These are phyloP conservation scores for baker's yeast (Saccharomyces cerevisiae) DNA, from an alignment of 805 yeast genomes.

Conservation along the genomic window DNA sequence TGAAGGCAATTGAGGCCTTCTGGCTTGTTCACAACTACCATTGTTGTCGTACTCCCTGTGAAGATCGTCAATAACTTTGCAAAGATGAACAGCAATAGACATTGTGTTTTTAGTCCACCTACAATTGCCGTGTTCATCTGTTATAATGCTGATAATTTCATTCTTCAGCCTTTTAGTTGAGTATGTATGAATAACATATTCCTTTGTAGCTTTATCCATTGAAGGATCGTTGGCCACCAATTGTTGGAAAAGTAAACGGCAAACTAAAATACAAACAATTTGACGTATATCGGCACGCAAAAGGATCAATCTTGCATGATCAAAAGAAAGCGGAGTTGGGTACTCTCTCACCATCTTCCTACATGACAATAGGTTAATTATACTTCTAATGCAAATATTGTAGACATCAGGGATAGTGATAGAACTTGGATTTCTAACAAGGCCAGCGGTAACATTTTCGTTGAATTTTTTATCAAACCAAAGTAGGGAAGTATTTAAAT, in stretches of 20 bases:
- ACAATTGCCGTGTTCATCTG: conserved; percentile 78
- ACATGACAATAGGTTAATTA: conserved; percentile 61
- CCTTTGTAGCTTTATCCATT: conserved; percentile 27
- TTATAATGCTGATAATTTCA: conserved; percentile 69
- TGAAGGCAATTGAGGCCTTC: conserved; percentile 14
- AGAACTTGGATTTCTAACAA: conserved; percentile 5
- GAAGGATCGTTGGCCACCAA: conserved; percentile 36
- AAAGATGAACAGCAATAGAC: conserved; percentile 52
- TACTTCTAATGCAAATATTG: conserved; percentile 41
- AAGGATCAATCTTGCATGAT: conserved; percentile 67
- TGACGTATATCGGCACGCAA: conserved; percentile 82
- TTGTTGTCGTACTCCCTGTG: conserved; percentile 18
- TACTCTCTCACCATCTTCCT: conserved; percentile 74
- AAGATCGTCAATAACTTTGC: conserved; percentile 26
- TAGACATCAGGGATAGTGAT: conserved; percentile 26
- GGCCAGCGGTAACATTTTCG: conserved; percentile 18
- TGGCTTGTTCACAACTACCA: background rate
- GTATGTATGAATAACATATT: conserved; percentile 31
- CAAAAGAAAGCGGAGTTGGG: conserved; percentile 78
- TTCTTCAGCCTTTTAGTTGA: conserved; percentile 46
- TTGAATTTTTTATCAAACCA: conserved; percentile 48
- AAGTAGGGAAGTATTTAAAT: conserved; percentile 48
- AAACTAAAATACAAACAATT: conserved; percentile 69
- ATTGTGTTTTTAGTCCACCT: conserved; percentile 84
- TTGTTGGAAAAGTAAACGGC: conserved; percentile 65